These are phyloP conservation scores for Trametes cubensis DNA, from an alignment of 768 basidiomycete species.

Conservation along the genomic window DNA sequence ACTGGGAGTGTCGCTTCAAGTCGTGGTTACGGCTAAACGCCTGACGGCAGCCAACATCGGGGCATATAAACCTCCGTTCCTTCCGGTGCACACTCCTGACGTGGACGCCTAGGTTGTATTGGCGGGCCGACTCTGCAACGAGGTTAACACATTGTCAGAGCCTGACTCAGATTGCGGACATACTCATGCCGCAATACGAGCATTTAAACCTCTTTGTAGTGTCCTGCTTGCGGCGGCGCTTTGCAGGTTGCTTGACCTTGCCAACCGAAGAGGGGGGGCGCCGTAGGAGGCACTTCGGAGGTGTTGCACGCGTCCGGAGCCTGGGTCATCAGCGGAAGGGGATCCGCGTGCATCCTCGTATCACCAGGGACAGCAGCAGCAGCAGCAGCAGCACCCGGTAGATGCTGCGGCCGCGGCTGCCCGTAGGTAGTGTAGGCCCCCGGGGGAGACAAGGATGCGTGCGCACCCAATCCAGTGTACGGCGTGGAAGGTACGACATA, in stretches of 20 bases:
- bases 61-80: not conserved
- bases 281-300: not conserved
- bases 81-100: constrained; percentile 10
- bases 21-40: constrained; percentile 22
- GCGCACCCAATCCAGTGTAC: not conserved
- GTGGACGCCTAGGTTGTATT: constrained; percentile 14
- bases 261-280: not conserved
- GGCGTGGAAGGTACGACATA: not conserved
- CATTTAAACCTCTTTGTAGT: not conserved
- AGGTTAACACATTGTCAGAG: not conserved
- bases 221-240: not conserved
- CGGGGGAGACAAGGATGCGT: not conserved
- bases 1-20: constrained; percentile 11
- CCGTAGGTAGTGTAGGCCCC: not conserved
- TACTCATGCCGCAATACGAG: not conserved
- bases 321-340: constrained; percentile 1
- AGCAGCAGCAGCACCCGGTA: constrained; percentile 1
- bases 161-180: not conserved
- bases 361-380: not conserved
- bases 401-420: constrained; percentile 15
- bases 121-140: constrained; percentile 6
- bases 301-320: not conserved
- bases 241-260: not conserved
- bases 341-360: constrained; percentile 4
- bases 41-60: not conserved